Conservation (phyloP, 2,329 filamentous ascomycete genomes). For the Sporothrix curviconia region DNA sequence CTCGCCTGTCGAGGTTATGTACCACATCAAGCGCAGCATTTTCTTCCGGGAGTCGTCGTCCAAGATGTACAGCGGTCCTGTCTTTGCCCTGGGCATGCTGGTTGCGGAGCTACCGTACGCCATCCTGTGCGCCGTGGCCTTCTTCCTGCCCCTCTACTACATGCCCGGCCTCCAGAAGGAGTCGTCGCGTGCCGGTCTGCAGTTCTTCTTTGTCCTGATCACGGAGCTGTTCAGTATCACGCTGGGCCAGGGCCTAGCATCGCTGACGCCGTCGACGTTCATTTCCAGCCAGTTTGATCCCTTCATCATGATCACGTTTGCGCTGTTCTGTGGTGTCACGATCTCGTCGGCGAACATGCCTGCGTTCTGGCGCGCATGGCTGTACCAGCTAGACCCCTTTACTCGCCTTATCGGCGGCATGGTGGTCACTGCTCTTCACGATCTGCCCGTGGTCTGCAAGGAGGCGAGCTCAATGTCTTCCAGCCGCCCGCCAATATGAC, state of each 20-base stretch:
- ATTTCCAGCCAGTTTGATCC: constrained; percentile 76
- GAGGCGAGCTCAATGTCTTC: constrained; percentile 61
- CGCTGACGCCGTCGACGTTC: constrained; percentile 71
- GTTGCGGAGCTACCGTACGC: constrained; percentile 80
- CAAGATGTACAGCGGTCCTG: constrained; percentile 78
- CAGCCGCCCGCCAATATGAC: constrained; percentile 56
- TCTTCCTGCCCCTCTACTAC: constrained; percentile 81
- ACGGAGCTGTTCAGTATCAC: constrained; percentile 82
- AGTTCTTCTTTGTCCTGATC: constrained; percentile 78
- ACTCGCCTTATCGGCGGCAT: constrained; percentile 75
- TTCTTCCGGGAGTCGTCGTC: constrained; percentile 81
- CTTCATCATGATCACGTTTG: constrained; percentile 74
- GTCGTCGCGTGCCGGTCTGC: constrained; percentile 66
- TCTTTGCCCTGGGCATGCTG: constrained; percentile 72
- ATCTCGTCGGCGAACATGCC: constrained; percentile 74
- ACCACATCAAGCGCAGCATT: constrained; percentile 69
- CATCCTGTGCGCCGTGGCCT: constrained; percentile 68
- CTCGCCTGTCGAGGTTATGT: constrained; percentile 77
- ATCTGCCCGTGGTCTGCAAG: constrained; percentile 54
- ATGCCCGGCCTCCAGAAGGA: constrained; percentile 66
- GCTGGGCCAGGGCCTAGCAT: constrained; percentile 67
- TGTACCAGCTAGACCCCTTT: constrained; percentile 78
- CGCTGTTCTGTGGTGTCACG: constrained; percentile 81
- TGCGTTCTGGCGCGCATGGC: constrained; percentile 69
- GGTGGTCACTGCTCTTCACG: constrained; percentile 70